These are phyloP conservation scores for Ziziphus jujuba DNA, from an alignment of 306 rosid species.

Conservation along the genomic window DNA sequence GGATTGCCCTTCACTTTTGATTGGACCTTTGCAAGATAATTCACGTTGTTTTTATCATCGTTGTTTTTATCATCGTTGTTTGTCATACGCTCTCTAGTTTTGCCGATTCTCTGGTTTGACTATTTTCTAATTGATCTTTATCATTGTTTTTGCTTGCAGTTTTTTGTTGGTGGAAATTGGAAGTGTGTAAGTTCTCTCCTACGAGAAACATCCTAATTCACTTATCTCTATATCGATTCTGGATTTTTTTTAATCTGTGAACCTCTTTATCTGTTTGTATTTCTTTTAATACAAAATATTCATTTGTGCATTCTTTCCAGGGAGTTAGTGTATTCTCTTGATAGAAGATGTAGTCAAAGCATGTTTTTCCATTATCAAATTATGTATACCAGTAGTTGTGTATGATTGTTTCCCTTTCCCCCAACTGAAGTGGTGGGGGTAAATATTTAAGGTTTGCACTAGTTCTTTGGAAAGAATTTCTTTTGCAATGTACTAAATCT, in stretches of 20 bases:
- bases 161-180: slow-evolving; percentile 98
- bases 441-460: no score
- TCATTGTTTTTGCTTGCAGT: slow-evolving; percentile 52
- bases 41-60: neutral
- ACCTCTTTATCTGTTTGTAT: neutral
- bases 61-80: neutral
- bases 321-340: no score
- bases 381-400: no score
- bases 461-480: no score
- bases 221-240: neutral
- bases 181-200: slow-evolving; percentile 73
- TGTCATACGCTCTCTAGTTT: neutral
- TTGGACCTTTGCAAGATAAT: neutral
- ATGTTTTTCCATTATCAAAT: no score
- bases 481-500: no score
- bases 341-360: no score
- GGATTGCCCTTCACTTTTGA: neutral
- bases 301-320: no score
- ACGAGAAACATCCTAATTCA: neutral
- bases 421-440: no score
- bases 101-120: neutral
- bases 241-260: no score
- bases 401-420: no score
- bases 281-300: no score
- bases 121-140: slow-evolving; percentile 17